A percentile compares a stretch with the other conserved stretches of the same genome.
phyloP scores from a whole-genome alignment of 1,139 yeast species.

The Pichiaceae sp. region DNA sequence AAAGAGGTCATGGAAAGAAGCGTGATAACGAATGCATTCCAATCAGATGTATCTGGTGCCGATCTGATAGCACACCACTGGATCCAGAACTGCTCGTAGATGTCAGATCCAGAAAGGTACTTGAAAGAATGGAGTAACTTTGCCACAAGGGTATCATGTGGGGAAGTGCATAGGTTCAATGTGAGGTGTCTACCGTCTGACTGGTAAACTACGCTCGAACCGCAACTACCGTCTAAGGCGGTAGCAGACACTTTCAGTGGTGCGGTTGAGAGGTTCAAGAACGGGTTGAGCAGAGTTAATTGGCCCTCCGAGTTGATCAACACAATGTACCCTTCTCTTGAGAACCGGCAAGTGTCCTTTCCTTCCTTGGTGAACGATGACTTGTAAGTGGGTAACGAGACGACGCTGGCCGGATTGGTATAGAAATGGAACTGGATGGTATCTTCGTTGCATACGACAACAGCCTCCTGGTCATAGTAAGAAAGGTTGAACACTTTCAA shows the following conservation, averaged over 20 bases:
- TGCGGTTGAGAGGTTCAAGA: slow-evolving; percentile 33
- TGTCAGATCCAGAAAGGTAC: slow-evolving; percentile 48
- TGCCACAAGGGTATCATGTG: slow-evolving; percentile 35
- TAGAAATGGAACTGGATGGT: slow-evolving; percentile 46
- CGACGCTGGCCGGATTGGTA: slow-evolving; percentile 28
- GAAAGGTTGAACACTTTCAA: slow-evolving; percentile 36
- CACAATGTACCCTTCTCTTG: slow-evolving; percentile 29
- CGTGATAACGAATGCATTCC: slow-evolving; percentile 54
- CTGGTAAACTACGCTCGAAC: slow-evolving; percentile 14
- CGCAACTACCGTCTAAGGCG: slow-evolving; percentile 16
- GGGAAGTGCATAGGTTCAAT: slow-evolving; percentile 35
- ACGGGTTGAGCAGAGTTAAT: slow-evolving; percentile 54
- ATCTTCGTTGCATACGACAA: slow-evolving; percentile 35
- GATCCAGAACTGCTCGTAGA: slow-evolving; percentile 50
- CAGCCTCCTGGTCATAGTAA: slow-evolving; percentile 50
- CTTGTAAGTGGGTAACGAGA: slow-evolving; percentile 27
- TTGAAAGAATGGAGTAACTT: slow-evolving; percentile 42
- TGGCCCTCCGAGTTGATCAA: slow-evolving; percentile 26
- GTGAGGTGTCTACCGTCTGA: slow-evolving; percentile 24
- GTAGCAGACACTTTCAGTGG: slow-evolving; percentile 25
- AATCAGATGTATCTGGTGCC: slow-evolving; percentile 36
- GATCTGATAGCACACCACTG: slow-evolving; percentile 56
- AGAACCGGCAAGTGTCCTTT: slow-evolving; percentile 34
- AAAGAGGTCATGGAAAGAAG: slow-evolving; percentile 35
- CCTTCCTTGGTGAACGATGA: slow-evolving; percentile 31